These are phyloP conservation scores for Pelargonium cotyledonis DNA, from an alignment of 441 rosid species.

Conservation along the genomic window DNA sequence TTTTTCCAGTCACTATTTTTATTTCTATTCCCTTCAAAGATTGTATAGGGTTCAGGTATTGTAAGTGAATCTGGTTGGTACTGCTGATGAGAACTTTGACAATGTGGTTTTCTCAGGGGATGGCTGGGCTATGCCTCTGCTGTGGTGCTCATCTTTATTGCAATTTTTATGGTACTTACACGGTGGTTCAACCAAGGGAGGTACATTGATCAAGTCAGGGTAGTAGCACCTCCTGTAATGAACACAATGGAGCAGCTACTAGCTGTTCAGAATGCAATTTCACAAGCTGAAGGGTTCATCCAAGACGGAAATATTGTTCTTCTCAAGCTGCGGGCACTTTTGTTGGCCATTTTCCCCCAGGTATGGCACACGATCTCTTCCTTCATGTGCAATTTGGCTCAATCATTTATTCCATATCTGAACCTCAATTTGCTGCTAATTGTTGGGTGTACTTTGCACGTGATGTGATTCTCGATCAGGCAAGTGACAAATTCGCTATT, in stretches of 20 bases:
- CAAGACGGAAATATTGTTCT: conserved; percentile 77
- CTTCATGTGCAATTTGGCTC: neutral
- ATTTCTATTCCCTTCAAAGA: neutral
- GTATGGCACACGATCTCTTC: conserved; percentile 22
- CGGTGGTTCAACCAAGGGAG: conserved; percentile 45
- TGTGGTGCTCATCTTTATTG: conserved; percentile 31
- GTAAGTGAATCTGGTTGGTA: conserved; percentile 6
- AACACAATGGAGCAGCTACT: conserved; percentile 91
- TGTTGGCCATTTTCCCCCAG: conserved; percentile 72
- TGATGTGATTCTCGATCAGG: conserved; percentile 35
- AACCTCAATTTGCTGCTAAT: neutral
- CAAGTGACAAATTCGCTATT: conserved; percentile 60
- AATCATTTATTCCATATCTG: neutral
- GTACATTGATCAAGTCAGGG: conserved; percentile 48
- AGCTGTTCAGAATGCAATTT: conserved; percentile 80
- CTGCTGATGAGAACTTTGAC: conserved; percentile 7
- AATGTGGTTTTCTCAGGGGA: conserved; percentile 44
- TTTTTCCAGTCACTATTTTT: too few relatives aligned
- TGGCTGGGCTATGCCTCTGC: conserved; percentile 61
- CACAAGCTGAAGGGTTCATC: conserved; percentile 61
- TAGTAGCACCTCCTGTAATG: conserved; percentile 67
- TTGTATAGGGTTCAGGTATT: neutral
- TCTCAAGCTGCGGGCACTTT: conserved; percentile 69
- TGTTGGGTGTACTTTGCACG: neutral
- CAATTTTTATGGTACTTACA: conserved; percentile 55